Conservation (phyloP, 164 flowering plant genomes). For the Magnolia sinica region DNA sequence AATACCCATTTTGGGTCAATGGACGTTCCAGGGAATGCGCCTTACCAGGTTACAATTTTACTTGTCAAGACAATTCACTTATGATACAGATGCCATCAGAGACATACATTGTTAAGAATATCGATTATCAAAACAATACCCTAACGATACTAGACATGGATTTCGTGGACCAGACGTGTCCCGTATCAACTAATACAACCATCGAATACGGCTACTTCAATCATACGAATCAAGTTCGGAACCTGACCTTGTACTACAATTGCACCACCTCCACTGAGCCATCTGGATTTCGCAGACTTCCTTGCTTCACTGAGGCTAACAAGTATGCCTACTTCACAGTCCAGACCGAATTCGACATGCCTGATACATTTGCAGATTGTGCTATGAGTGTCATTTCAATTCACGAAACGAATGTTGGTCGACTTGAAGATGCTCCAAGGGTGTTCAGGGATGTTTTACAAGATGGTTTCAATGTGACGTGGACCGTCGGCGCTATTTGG, state of each 20-base stretch:
- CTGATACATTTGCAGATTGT: not conserved
- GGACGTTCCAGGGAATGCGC: conserved; percentile 19
- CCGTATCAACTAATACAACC: not conserved
- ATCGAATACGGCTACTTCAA: not conserved
- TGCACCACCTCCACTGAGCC: not conserved
- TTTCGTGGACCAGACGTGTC: not conserved
- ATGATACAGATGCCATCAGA: not conserved
- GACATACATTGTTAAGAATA: conserved; percentile 9
- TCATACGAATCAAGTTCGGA: not conserved
- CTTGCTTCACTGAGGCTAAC: not conserved
- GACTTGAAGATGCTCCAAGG: not conserved
- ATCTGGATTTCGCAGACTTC: not conserved
- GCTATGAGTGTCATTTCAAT: not conserved
- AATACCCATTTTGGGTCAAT: conserved; percentile 13
- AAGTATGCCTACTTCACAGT: not conserved
- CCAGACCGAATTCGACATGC: not conserved
- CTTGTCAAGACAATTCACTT: conserved; percentile 11
- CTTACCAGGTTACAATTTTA: conserved; percentile 23
- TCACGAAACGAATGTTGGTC: not conserved
- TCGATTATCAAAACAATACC: conserved; percentile 8
- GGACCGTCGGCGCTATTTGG: not conserved
- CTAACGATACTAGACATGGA: conserved; percentile 27
- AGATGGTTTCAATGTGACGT: conserved; percentile 16
- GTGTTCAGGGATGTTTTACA: conserved; percentile 9
- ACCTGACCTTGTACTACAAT: not conserved